Percentiles rank a stretch among this genome's conserved stretches.
phyloP scores from a whole-genome alignment of 805 yeast genomes.

The Saccharomycopsis oosterbeekiorum region DNA sequence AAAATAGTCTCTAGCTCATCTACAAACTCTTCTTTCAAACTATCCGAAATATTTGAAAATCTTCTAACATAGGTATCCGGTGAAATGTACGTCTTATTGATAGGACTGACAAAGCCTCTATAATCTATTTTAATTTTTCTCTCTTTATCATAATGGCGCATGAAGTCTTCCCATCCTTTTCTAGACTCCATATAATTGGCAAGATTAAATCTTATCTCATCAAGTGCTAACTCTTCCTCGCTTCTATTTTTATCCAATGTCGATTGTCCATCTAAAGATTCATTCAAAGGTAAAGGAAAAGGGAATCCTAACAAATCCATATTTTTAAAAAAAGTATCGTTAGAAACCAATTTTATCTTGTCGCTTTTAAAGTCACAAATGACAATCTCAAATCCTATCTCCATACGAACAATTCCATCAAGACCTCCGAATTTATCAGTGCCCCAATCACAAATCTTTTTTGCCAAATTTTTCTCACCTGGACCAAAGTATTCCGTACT shows the following conservation, averaged over 20 bases:
- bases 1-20: slow-evolving; percentile 27
- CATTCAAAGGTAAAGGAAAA: slow-evolving; percentile 18
- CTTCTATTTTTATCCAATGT: not conserved
- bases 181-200: slow-evolving; percentile 15
- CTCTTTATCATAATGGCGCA: slow-evolving; percentile 39
- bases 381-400: slow-evolving; percentile 52
- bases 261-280: slow-evolving; percentile 6
- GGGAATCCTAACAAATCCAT: slow-evolving; percentile 34
- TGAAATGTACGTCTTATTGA: slow-evolving; percentile 39
- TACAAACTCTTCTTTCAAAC: slow-evolving; percentile 29
- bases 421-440: slow-evolving; percentile 37
- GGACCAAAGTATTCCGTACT: slow-evolving; percentile 21
- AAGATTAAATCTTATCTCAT: slow-evolving; percentile 19
- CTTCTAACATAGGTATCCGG: slow-evolving; percentile 40
- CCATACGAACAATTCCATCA: slow-evolving; percentile 50
- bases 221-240: slow-evolving; percentile 21
- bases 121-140: slow-evolving; percentile 40
- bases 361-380: slow-evolving; percentile 44
- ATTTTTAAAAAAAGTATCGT: slow-evolving; percentile 31
- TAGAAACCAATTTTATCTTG: slow-evolving; percentile 38
- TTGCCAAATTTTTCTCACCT: slow-evolving; percentile 39
- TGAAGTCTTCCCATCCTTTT: slow-evolving; percentile 13
- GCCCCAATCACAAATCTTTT: slow-evolving; percentile 47
- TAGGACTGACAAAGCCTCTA: slow-evolving; percentile 41
- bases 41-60: slow-evolving; percentile 27